Evolutionary conservation across 1,284 basidiomycete species (phyloP), one percentile per base, ranked within the genome.

Genomic region (Mycosarcoma mackinlayi): DNA sequence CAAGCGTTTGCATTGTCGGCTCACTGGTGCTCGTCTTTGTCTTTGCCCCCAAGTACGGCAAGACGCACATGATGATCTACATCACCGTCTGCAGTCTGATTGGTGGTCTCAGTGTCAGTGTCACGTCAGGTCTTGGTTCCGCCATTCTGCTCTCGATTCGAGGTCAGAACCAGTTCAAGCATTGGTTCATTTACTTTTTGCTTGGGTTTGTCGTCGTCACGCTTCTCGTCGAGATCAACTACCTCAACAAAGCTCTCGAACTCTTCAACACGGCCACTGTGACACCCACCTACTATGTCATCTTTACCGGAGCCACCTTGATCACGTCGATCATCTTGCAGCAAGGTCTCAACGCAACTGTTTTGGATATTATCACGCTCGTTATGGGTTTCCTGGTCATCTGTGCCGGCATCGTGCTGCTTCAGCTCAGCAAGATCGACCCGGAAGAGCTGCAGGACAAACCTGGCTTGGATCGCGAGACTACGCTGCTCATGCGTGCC

Each of bases 1-100:
- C 86, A 3, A 84, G 86, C 30, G 55, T 75, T 31, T 78, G 78
- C 52, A 72, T 79, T 37, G 73, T 67, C 18, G 42, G 73, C 7
- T 65, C 76, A 14, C 42, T 77, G 23, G 58, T 73, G n/a, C 67
- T 80, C 39, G 51, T 77, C 37, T 87, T 94, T 80, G 91, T 88
- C 83, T 90, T 92, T 64, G 92, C 89, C 1, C 92, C 93, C 34
- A 89, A 89, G 77, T 93, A 92, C 83, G 95, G 95, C 53, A 94
- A 91, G 84, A 90, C 90, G 84, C 91, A 89, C 79, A 97, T 98
- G 94, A 84, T 98, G 66, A 94, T 94, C 87, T 97, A 98, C 84
- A 83, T 83, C 48, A 73, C 78, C 47, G 61, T 80, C 27, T 98
- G 95, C 84, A 93, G 91, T 69, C 89, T 98, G 86, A 97, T 98